phyloP scores from a whole-genome alignment of 2,329 filamentous ascomycete species.

The Helotiales sp. region DNA sequence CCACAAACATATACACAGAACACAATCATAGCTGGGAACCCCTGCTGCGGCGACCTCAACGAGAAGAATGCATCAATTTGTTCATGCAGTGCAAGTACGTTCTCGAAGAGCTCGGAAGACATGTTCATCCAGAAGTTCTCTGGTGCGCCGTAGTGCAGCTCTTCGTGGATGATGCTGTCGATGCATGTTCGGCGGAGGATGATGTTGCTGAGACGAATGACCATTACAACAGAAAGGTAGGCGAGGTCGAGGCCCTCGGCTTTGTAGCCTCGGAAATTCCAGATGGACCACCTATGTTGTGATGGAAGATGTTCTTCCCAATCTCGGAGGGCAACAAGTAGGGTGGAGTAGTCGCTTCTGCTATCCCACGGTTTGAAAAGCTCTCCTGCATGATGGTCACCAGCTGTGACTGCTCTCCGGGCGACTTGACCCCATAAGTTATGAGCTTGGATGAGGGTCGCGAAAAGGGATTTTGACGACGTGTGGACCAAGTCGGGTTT shows the following conservation, averaged over 20 bases:
- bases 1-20: slow-evolving; percentile 44
- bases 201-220: slow-evolving; percentile 39
- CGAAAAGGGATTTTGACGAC: slow-evolving; percentile 38
- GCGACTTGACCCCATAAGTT: slow-evolving; percentile 40
- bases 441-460: slow-evolving; percentile 40
- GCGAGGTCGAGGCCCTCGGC: slow-evolving; percentile 37
- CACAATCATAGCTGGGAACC: slow-evolving; percentile 36
- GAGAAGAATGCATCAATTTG: slow-evolving; percentile 38
- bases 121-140: slow-evolving; percentile 32
- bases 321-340: slow-evolving; percentile 22
- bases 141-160: slow-evolving; percentile 21
- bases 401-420: slow-evolving; percentile 27
- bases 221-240: slow-evolving; percentile 39
- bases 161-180: slow-evolving; percentile 19
- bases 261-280: slow-evolving; percentile 40
- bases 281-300: slow-evolving; percentile 37
- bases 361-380: slow-evolving; percentile 28
- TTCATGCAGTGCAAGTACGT: slow-evolving; percentile 38
- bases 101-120: slow-evolving; percentile 37
- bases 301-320: slow-evolving; percentile 36
- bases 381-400: slow-evolving; percentile 10
- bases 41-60: slow-evolving; percentile 31
- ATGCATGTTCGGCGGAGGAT: slow-evolving; percentile 38
- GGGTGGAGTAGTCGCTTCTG: slow-evolving; percentile 29
- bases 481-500: slow-evolving; percentile 30